Evolutionary conservation across 495 filamentous ascomycete species (phyloP).

Genomic region (Aspergillus ostianus): DNA sequence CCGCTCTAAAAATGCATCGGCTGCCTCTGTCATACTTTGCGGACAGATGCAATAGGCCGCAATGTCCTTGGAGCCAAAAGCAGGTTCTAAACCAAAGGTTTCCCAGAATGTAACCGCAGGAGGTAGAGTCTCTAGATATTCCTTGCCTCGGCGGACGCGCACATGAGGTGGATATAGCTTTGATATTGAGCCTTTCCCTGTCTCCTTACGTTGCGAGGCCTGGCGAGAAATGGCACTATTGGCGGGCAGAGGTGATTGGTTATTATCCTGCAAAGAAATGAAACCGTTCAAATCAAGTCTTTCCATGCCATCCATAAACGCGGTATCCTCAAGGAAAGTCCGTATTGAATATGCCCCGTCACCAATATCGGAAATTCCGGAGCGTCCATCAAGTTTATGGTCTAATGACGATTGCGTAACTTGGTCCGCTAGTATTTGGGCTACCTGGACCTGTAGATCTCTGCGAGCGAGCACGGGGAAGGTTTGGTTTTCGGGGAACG

Average conservation of each 20-base stretch:
- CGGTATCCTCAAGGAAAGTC: constrained; percentile 29
- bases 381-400: constrained; percentile 32
- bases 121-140: constrained; percentile 72
- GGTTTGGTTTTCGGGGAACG: constrained; percentile 31
- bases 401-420: constrained; percentile 47
- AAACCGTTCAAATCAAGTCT: constrained; percentile 41
- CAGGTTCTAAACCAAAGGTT: constrained; percentile 76
- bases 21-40: constrained; percentile 52
- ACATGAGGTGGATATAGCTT: constrained; percentile 62
- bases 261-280: constrained; percentile 36
- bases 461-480: constrained; percentile 33
- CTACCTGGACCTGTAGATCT: constrained; percentile 44
- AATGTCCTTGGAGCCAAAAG: constrained; percentile 75
- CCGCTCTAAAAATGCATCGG: constrained; percentile 67
- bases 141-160: constrained; percentile 73
- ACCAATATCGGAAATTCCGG: constrained; percentile 33
- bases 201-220: constrained; percentile 29
- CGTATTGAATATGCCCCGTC: constrained; percentile 25
- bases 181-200: constrained; percentile 29
- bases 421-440: constrained; percentile 50
- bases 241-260: constrained; percentile 11
- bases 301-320: constrained; percentile 30
- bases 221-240: constrained; percentile 18
- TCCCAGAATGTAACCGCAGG: constrained; percentile 88
- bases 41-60: constrained; percentile 80